Base-by-base conservation (phyloP, 2,329 filamentous ascomycete species). In the Teratosphaeria gauchensis region DNA sequence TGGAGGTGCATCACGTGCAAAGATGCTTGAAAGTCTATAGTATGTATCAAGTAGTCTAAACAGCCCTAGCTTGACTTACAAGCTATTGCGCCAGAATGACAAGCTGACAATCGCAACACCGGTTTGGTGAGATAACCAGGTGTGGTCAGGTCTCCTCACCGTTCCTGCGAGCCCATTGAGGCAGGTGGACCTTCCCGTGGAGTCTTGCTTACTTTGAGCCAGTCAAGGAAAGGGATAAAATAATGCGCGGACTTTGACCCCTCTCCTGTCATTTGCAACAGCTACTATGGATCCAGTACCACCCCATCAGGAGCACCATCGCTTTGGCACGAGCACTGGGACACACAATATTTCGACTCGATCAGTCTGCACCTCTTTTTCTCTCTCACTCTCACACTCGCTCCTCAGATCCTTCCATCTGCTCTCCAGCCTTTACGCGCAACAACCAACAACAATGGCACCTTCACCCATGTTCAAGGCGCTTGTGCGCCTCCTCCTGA, bases 1-100 rank as follows among this genome's bases (percentile, higher is more conserved):
- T 58, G 57, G 57, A 58, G 57, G 57, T 30, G 57, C 48, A 30
- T 56, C 21, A 54, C 4, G n/a, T 48, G 42, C 42, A 21, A 21
- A 19, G n/a, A n/a, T 48, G 42, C 42, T 48, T 48, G 16, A 48
- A 35, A 35, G n/a, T 21, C 21, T 21, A 21, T 48, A 21, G n/a
- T n/a, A 48, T 48, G 19, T 48, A 48, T 19, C n/a, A 48, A 8
- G n/a, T 21, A 48, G n/a, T 5, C 19, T 21, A 16, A 11, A 48
- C 16, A 21, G 19, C 42, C 9, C 42, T 16, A n/a, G n/a, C 12
- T 42, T 16, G 35, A 16, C 35, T 42, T 12, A 19, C n/a, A 21
- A 48, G 42, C 42, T 48, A 19, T 7, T 16, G 42, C 9, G 16
- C 16, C 42, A 2, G n/a, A n/a, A 48, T 48, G 42, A 48, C 42